Base-by-base conservation (phyloP, 257 asterid species). In the Ilex asprella region DNA sequence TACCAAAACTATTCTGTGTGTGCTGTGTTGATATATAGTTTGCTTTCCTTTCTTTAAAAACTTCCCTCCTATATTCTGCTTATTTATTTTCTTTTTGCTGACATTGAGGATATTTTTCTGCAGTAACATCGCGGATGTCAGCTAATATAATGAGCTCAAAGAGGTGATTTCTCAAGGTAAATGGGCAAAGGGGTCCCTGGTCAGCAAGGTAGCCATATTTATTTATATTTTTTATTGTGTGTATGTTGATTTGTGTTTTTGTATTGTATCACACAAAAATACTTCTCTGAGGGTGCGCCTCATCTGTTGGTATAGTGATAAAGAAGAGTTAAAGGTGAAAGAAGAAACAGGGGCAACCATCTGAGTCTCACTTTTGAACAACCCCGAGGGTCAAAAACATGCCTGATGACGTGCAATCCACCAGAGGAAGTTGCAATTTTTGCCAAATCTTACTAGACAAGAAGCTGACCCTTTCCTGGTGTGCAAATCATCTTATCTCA, bases 131-230 rank as follows among this genome's bases (percentile, higher is more conserved):
- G 86, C 82, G 68, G 99, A 87, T n/a, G 95, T 93, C 58, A 70
- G 73, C 70, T 85, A 95, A 14, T 93, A 93, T 56, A 39, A 72
- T 41, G 99, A 94, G 81, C 95, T 94, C 57, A 87, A 87, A 81
- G 96, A 90, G 67, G 99, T 87, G 59, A 86, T 94, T 69, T 82
- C 85, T 62, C 77, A 82, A 71, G 99, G 97, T 56, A 94, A 86
- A 78, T 94, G 99, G 97, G 97, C 97, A 35, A n/a, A 82, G 99
- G 74, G 99, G 97, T 54, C 97, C 99, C 69, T 93, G 97, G 97
- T 86, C 96, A 58, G 97, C 95, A 73, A 88, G 99, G 99, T 89
- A 63, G 69, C 14, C 53, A 41, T 16, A 15, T 2, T 12, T 43
- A 35, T 35, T 4, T 35, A 35, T 30, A 7, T 14, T 10, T 2